These are phyloP conservation scores for Malassezia furfur DNA, from an alignment of 1,284 basidiomycete genomes.

Conservation along the genomic window DNA sequence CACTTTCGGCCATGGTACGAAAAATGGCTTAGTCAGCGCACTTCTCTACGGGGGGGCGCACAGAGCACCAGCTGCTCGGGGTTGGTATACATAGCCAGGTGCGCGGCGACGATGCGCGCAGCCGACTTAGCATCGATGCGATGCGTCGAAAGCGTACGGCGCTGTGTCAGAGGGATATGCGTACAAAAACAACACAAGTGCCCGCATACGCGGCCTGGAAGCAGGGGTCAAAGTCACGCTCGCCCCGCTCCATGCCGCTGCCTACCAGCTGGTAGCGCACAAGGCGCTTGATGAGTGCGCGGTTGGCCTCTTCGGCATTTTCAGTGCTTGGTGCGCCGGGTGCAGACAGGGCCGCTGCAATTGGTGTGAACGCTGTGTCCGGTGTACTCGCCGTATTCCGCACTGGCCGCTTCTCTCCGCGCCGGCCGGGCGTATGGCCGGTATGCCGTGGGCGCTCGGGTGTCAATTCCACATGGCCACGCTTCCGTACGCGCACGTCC, in stretches of 20 bases:
- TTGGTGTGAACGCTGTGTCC: not conserved
- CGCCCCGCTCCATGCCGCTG: constrained; percentile 19
- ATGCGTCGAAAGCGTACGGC: not conserved
- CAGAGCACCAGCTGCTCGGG: constrained; percentile 14
- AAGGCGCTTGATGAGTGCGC: constrained; percentile 22
- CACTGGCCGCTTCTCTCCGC: constrained; percentile 11
- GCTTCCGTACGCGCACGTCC: constrained; percentile 10
- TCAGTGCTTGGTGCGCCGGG: not conserved
- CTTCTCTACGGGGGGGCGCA: not conserved
- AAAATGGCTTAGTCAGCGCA: constrained; percentile 3
- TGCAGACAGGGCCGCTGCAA: not conserved
- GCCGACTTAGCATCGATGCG: not conserved
- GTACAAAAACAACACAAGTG: constrained; percentile 15
- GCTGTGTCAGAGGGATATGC: not conserved
- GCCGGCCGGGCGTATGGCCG: constrained; percentile 7
- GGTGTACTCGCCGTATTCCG: not conserved
- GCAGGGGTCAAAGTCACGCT: constrained; percentile 3
- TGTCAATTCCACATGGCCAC: not conserved
- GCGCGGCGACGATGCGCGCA: constrained; percentile 11
- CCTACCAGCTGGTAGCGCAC: constrained; percentile 27
- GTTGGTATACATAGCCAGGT: constrained; percentile 16
- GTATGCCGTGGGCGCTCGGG: not conserved
- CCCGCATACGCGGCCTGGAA: constrained; percentile 16
- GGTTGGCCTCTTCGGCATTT: constrained; percentile 16
- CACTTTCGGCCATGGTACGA: constrained; percentile 11